Base-by-base conservation (phyloP, 768 basidiomycete genomes). In the Hemileccinum rubropunctum region DNA sequence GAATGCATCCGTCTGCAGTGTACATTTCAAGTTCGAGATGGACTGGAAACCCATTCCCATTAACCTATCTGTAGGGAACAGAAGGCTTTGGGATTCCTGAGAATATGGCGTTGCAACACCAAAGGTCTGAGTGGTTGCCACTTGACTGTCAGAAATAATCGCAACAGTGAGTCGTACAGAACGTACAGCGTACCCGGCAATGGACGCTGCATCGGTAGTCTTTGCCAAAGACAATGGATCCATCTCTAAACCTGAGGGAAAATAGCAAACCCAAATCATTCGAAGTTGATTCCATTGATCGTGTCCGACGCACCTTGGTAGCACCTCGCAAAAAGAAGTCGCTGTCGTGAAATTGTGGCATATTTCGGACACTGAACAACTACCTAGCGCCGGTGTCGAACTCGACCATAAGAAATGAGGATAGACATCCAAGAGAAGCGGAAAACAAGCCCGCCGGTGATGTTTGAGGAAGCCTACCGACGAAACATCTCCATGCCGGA, bases 31-130 rank as follows among this genome's bases (percentile, higher is more conserved):
- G 6, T 48, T 61, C 2, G 73, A 70, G 43, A 75, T 62, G 30
- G 68, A 45, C 17, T 62, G 61, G 65, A 71, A 76, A 3, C 60
- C 74, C 73, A 76, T 71, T 46, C 75, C 71, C 51, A 68, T 50
- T 18, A 66, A 46, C 5, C 66, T 62, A 45, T 61, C 62, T 2
- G 57, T 10, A 11, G 45, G 42, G 36, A 48, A 57, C 3, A 26
- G 17, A 28, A 33, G 32, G 28, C 1, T 10, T 3, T 20, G 1
- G 7, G 53, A 27, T 10, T 12, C 28, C 18, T 38, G 2, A 18
- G 55, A 36, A 14, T 53, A 57, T 7, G 38, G 3, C 3, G 9
- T 26, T 15, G 55, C 54, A 11, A 17, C 46, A 18, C 49, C 58
- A 8, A 58, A 17, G 6, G 48, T 51, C 35, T 58, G 58, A 6